Percentiles rank a stretch among this genome's conserved stretches.
Evolutionary conservation across 495 filamentous ascomycete genomes (phyloP).

Genomic region (Aspergillus wentii): DNA sequence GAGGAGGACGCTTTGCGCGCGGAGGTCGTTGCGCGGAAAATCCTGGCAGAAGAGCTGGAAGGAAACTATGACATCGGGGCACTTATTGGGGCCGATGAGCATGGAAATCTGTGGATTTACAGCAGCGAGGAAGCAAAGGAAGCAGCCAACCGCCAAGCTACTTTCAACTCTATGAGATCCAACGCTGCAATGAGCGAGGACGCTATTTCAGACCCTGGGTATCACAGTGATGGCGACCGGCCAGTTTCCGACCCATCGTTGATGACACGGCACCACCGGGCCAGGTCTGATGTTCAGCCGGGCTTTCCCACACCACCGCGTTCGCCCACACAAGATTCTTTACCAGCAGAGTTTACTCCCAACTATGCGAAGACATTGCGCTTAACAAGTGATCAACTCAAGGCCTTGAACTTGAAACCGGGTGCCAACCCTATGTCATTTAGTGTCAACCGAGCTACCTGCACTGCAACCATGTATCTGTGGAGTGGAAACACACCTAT

Average conservation of each 20-base stretch:
- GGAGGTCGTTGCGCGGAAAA: slow-evolving; percentile 89
- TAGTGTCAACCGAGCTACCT: slow-evolving; percentile 90
- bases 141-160: slow-evolving; percentile 51
- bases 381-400: slow-evolving; percentile 94
- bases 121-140: slow-evolving; percentile 95
- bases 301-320: slow-evolving; percentile 71
- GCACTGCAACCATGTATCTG: slow-evolving; percentile 85
- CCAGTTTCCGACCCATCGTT: slow-evolving; percentile 31
- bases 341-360: slow-evolving; percentile 60
- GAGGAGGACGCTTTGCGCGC: slow-evolving; percentile 88
- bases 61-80: slow-evolving; percentile 95
- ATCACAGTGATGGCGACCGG: slow-evolving; percentile 76
- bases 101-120: slow-evolving; percentile 98
- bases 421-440: slow-evolving; percentile 92
- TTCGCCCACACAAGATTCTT: slow-evolving; percentile 57
- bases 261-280: slow-evolving; percentile 43
- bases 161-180: slow-evolving; percentile 47
- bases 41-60: slow-evolving; percentile 90
- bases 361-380: slow-evolving; percentile 97
- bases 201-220: slow-evolving; percentile 86
- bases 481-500: slow-evolving; percentile 88
- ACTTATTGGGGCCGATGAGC: slow-evolving; percentile 89
- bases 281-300: slow-evolving; percentile 66
- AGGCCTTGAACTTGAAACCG: slow-evolving; percentile 73
- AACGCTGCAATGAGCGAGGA: slow-evolving; percentile 63